Base-by-base conservation (phyloP, 371 early-diverging fungal genomes). In the Umbelopsis sp. region DNA sequence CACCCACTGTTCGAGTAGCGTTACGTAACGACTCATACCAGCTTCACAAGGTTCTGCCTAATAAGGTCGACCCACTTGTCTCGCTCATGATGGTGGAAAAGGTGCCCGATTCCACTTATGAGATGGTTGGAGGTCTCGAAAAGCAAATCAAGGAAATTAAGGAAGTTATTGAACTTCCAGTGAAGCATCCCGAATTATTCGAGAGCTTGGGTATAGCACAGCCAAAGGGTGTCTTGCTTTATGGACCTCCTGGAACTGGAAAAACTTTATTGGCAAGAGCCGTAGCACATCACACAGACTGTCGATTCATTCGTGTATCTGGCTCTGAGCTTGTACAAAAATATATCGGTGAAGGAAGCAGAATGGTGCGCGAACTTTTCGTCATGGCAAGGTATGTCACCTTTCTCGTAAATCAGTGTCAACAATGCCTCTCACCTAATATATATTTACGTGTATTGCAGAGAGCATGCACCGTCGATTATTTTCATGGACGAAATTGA, bases 401-500 rank as follows among this genome's bases (percentile, higher is more conserved):
- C 6, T 38, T 22, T 50, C 63, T 37, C 22, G 22, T 22, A 22
- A 22, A 29, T 63, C 14, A 3, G 9, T 38, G 37, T 24, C 12
- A 11, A 41, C 7, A 25, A 29, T 20, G 16, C 8, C 10, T 6
- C 18, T 44, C 25, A 44, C 4, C 20, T 3, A 35, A 22, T 66
- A 29, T 16, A 50, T 16, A 50, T 38, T 66, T 29, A 63, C 14
- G 46, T 18, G n/a, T 7, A 37, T 35, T 35, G 88, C 93, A 67
- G 99, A 98, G 87, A 99, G 94, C 83, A 83, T 68, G 83, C 83
- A 74, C 99, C 99, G 5, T 99, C 99, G 75, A 99, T 99, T 76
- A 99, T 99, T 67, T 99, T 99, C 80, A 99, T 99, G 89, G 99
- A 99, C 80, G 99, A 99, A 87, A 94, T 99, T 44, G 99, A 99